Base-by-base conservation (phyloP, 2,329 filamentous ascomycete species). In the Microdochium bolleyi region DNA sequence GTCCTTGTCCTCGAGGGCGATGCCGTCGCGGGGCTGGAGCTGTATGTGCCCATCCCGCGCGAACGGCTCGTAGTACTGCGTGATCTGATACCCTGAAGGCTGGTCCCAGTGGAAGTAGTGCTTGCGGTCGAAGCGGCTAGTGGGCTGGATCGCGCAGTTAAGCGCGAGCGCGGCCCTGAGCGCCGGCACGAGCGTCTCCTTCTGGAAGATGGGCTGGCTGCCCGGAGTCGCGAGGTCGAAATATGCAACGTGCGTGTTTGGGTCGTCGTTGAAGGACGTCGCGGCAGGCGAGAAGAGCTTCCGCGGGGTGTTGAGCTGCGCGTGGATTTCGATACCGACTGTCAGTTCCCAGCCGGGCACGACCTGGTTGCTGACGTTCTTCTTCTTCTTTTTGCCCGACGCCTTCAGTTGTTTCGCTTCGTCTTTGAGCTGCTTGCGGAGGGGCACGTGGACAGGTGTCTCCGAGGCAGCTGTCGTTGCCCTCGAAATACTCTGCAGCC, bases 41-140 rank as follows among this genome's bases (percentile, higher is more conserved):
- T 76, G 79, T n/a, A 97, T 75, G 38, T 74, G 71, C 1, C 94
- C 94, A 61, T 90, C 77, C 55, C 77, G 82, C 1, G 84, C 84
- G 59, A 87, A 83, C 0, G 84, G 83, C 54, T 83, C 74, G 67
- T 97, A 96, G 72, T 92, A 97, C 66, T 99, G 94, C 1, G 94
- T 99, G 57, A 99, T 95, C 69, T 99, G 94, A 69, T 99, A 99
- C 0, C 94, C 94, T 0, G 89, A 82, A 1, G 94, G 94, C 69
- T 99, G 94, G 68, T 99, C 94, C 82, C 94, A 95, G 75, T 96
- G 96, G 70, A 99, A 97, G 71, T 99, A 99, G 70, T 99, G 94
- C 68, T 99, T 99, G 57, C 94, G 80, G 69, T 99, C 94, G 71
- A 96, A 99, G 52, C 82, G 83, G 68, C 91, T 96, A 60, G 82